Evolutionary conservation across 768 basidiomycete genomes (phyloP).

Genomic region (Neoboletus magnificus): DNA sequence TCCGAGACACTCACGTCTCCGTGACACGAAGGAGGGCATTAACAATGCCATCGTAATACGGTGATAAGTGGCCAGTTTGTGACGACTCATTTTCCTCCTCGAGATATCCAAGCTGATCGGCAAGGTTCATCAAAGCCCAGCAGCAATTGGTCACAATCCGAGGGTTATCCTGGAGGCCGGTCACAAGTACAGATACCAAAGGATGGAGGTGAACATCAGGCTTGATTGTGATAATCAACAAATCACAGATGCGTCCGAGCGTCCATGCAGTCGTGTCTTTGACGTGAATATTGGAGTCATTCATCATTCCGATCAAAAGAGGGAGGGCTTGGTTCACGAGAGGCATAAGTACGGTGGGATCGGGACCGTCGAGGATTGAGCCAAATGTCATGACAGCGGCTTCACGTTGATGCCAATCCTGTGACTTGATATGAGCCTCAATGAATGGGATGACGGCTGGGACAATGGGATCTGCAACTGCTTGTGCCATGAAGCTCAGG

Average conservation of each 20-base stretch:
- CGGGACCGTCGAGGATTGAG: conserved; percentile 95
- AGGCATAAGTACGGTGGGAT: conserved; percentile 80
- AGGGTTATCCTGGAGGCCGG: conserved; percentile 74
- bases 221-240: conserved; percentile 81
- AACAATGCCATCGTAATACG: conserved; percentile 87
- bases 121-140: conserved; percentile 94
- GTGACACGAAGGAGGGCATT: conserved; percentile 81
- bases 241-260: conserved; percentile 89
- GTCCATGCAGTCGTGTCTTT: conserved; percentile 99
- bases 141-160: conserved; percentile 92
- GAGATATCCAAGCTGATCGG: conserved; percentile 78
- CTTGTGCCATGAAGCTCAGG: conserved; percentile 81
- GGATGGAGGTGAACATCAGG: conserved; percentile 84
- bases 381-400: conserved; percentile 99
- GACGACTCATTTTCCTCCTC: conserved; percentile 57
- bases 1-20: conserved; percentile 59
- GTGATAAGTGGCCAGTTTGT: conserved; percentile 67
- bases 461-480: conserved; percentile 88
- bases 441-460: conserved; percentile 96
- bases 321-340: conserved; percentile 93
- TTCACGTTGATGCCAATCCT: conserved; percentile 94
- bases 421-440: conserved; percentile 87
- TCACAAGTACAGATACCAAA: conserved; percentile 78
- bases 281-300: conserved; percentile 77
- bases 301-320: conserved; percentile 94